phyloP scores from a whole-genome alignment of 192 early-diverging fungal species.

The Dissophora ornata region DNA sequence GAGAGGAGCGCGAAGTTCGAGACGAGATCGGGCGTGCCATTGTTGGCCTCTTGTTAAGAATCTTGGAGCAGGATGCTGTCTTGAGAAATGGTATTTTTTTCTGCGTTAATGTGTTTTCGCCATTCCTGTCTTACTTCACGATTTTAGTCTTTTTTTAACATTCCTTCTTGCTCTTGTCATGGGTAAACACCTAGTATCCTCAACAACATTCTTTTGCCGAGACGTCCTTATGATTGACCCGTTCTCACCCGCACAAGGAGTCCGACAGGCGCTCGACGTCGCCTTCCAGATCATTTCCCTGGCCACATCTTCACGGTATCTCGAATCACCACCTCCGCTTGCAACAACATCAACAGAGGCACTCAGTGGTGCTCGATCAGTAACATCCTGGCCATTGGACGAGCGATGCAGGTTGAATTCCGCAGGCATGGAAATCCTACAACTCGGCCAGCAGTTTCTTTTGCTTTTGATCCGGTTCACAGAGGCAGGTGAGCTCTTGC shows the following conservation, averaged over 20 bases:
- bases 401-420: slow-evolving; percentile 13
- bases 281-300: slow-evolving; percentile 29
- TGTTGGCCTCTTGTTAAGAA: slow-evolving; percentile 24
- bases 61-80: slow-evolving; percentile 39
- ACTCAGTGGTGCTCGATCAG: neutral
- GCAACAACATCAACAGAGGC: neutral
- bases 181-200: slow-evolving; percentile 30
- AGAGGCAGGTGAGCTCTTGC: slow-evolving; percentile 23
- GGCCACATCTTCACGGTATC: slow-evolving; percentile 22
- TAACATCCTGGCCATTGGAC: slow-evolving; percentile 26
- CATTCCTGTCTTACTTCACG: too few species aligned
- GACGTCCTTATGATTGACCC: slow-evolving; percentile 17
- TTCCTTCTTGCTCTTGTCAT: too few species aligned
- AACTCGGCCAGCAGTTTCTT: slow-evolving; percentile 40
- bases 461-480: slow-evolving; percentile 36
- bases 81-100: slow-evolving; percentile 17
- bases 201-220: slow-evolving; percentile 26
- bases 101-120: neutral
- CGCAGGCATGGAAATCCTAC: slow-evolving; percentile 30
- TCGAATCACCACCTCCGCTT: neutral
- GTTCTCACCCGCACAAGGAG: neutral
- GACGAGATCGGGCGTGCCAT: slow-evolving; percentile 43
- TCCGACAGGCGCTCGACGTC: slow-evolving; percentile 19
- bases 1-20: slow-evolving; percentile 35
- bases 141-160: too few species aligned